phyloP scores from a whole-genome alignment of 1,284 basidiomycete species.

The Ceratobasidium sp. region DNA sequence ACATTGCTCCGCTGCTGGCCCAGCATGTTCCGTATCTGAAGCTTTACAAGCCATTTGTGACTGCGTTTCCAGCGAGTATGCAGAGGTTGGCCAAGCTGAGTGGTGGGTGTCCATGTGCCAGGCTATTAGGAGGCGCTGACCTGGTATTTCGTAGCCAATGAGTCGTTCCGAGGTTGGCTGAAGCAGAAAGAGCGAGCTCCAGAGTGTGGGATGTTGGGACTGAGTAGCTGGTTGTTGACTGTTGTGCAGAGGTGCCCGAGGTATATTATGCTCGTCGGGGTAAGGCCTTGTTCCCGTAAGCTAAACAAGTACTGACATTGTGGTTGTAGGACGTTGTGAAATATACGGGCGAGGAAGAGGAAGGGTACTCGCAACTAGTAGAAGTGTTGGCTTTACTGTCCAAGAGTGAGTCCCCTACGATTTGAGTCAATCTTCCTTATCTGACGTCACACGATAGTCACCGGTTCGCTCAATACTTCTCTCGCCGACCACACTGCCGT shows the following conservation, averaged over 20 bases:
- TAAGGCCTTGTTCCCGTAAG: slow-evolving; percentile 27
- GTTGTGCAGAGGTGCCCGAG: slow-evolving; percentile 88
- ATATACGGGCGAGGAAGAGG: slow-evolving; percentile 70
- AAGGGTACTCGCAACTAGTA: slow-evolving; percentile 70
- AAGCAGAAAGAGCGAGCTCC: slow-evolving; percentile 69
- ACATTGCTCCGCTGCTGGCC: slow-evolving; percentile 52
- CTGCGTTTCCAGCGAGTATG: slow-evolving; percentile 68
- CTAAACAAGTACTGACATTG: too few species aligned
- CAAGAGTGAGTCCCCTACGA: slow-evolving; percentile 65
- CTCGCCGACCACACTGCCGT: slow-evolving; percentile 80
- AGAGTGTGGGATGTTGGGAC: slow-evolving; percentile 75
- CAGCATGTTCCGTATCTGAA: slow-evolving; percentile 76
- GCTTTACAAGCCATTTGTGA: slow-evolving; percentile 84
- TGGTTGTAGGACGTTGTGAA: slow-evolving; percentile 69
- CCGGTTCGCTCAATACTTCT: slow-evolving; percentile 77
- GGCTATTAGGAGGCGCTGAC: too few species aligned
- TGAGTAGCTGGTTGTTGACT: slow-evolving; percentile 86
- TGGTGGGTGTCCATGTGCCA: slow-evolving; percentile 8
- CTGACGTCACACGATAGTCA: slow-evolving; percentile 65
- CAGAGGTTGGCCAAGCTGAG: slow-evolving; percentile 33
- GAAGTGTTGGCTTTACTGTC: slow-evolving; percentile 73
- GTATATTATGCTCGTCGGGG: slow-evolving; percentile 79
- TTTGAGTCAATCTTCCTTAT: not conserved
- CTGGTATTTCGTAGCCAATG: slow-evolving; percentile 61
- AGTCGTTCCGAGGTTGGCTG: slow-evolving; percentile 70